Evolutionary conservation across 805 yeast genomes (phyloP), one percentile per base, ranked within the genome.

Genomic region (Vanderwaltozyma yarrowii): DNA sequence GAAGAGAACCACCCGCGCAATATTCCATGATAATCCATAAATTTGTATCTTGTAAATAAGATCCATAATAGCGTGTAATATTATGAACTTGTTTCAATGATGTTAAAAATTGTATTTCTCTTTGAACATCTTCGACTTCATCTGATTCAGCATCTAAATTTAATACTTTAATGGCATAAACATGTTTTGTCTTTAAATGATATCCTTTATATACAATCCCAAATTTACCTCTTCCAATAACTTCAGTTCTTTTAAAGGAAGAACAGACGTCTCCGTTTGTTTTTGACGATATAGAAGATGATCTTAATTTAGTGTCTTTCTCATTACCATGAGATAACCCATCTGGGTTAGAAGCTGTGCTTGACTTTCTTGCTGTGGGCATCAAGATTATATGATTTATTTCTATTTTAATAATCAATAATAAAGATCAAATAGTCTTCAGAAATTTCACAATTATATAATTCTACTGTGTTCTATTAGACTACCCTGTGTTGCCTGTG

Each of bases 11-110:
- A 13, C 98, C 99, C 1, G 95, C 92, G 61, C 97, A 89, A 53
- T 83, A 76, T 54, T 92, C 99, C 96, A 92, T 92, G 41, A 92
- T 78, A 57, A 92, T 88, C 97, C 98, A 92, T 27, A 92, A 67
- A 51, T 83, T 80, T n/a, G 95, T 81, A 34, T 89, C 96, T 44
- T 78, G 76, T 21, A 94, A 62, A 46, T 81, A 80, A 0, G 94
- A 81, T 0, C 96, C 96, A 54, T 82, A 84, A 61, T 92, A 92
- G 45, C 81, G 88, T 3, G 95, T 87, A 37, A 92, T 85, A 51
- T 92, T 92, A n/a, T 94, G 92, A 14, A 82, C 83, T 38, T 76
- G 77, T 49, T 84, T 82, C 45, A 92, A 65, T 45, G 83, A 86
- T 1, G 94, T 69, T 40, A 92, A 67, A 58, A 92, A 81, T 52